Evolutionary conservation across 2,329 filamentous ascomycete genomes (phyloP).

Genomic region (Chaetoscypha palmicola): DNA sequence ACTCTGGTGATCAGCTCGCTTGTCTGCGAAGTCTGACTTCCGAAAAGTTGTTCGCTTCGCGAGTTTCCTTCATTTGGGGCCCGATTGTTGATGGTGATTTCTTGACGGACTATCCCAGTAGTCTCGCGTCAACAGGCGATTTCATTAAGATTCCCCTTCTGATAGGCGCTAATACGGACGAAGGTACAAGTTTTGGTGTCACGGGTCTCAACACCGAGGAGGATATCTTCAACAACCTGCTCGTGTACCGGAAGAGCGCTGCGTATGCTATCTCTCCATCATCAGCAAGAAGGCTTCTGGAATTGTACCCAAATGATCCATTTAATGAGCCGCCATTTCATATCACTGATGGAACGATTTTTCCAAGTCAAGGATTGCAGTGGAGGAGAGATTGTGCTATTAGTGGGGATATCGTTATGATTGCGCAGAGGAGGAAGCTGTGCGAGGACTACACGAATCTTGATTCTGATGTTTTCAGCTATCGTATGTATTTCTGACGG

Average conservation of each 20-base stretch:
- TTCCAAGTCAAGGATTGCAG: slow-evolving; percentile 33
- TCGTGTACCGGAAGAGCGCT: slow-evolving; percentile 34
- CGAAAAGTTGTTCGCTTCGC: slow-evolving; percentile 14
- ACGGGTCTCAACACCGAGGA: slow-evolving; percentile 35
- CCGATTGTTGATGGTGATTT: slow-evolving; percentile 34
- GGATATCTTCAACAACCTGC: slow-evolving; percentile 37
- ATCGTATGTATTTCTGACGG: too few species aligned
- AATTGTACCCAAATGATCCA: slow-evolving; percentile 43
- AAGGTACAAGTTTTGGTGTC: slow-evolving; percentile 39
- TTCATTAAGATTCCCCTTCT: slow-evolving; percentile 40
- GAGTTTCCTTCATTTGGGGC: slow-evolving; percentile 20
- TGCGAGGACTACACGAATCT: slow-evolving; percentile 35
- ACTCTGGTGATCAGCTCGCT: slow-evolving; percentile 16
- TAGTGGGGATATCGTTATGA: slow-evolving; percentile 43
- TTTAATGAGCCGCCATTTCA: slow-evolving; percentile 39
- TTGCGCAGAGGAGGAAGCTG: slow-evolving; percentile 39
- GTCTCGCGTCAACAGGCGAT: slow-evolving; percentile 36
- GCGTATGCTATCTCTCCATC: slow-evolving; percentile 39
- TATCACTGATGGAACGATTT: slow-evolving; percentile 30
- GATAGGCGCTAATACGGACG: slow-evolving; percentile 43
- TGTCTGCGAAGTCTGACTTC: slow-evolving; percentile 19
- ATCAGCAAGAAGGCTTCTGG: slow-evolving; percentile 37
- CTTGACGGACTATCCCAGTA: slow-evolving; percentile 41
- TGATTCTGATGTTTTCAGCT: slow-evolving; percentile 37
- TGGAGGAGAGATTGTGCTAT: slow-evolving; percentile 41